Base-by-base conservation (phyloP, 2,329 filamentous ascomycete genomes). In the Pezizomycotina sp. region DNA sequence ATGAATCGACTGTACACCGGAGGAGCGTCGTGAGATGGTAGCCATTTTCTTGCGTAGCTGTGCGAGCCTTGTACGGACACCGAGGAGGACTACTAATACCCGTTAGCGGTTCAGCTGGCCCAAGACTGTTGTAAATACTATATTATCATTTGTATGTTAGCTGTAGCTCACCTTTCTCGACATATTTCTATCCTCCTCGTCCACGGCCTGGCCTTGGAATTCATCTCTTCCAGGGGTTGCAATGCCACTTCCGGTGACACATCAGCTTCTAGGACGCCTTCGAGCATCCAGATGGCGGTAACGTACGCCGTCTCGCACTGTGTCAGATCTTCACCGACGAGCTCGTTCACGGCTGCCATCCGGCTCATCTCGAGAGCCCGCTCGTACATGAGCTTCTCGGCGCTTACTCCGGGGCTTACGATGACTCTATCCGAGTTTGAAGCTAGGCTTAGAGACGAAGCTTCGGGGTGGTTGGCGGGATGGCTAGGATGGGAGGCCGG, bases 321-420 rank as follows among this genome's bases (percentile, higher is more conserved):
- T 1, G 64, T 60, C 15, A 95, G 63, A 56, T 95, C 84, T 45
- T 89, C 80, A 38, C 86, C 83, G 2, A 89, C 82, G 31, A 98
- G 78, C 59, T 98, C 89, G 50, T 92, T 91, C 53, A 95, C 89
- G 5, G 89, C 89, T 5, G 89, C 86, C 3, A 80, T 74, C 34
- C 83, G 74, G 55, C 83, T 93, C 89, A 98, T 95, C 56, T 98
- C 89, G 14, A 95, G 63, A 0, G 89, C 89, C 29, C 89, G 79
- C 50, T 98, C 89, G 55, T 93, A 98, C 83, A 98, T 93, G 28
- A 98, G 64, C 59, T 84, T 92, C 61, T 95, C 89, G 0, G 89
- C 89, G 14, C 83, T 93, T 37, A 93, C 74, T 1, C 86, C 89
- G 2, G 80, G 73, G 9, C 80, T 92, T 16, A 98, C 66, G 30